Conservation (phyloP, 768 basidiomycete species). For the Panaeolus cyanescens region DNA sequence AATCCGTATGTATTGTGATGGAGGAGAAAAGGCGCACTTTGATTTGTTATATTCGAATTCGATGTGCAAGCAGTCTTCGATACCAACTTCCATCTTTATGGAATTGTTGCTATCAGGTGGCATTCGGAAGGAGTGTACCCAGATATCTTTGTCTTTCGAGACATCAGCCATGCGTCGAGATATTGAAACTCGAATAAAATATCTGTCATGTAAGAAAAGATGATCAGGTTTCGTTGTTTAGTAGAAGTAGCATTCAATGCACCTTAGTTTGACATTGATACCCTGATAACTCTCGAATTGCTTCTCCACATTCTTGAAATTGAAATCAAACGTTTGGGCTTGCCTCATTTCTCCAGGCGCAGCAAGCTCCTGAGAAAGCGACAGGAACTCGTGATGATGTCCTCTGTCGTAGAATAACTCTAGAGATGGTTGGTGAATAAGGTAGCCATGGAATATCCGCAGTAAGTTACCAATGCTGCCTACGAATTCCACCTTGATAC, state of each 20-base stretch:
- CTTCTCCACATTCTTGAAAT: constrained; percentile 99
- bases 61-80: constrained; percentile 98
- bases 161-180: constrained; percentile 93
- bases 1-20: neutral
- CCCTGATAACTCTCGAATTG: constrained; percentile 98
- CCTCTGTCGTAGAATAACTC: constrained; percentile 97
- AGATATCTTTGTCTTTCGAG: constrained; percentile 88
- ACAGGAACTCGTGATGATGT: constrained; percentile 97
- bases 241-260: constrained; percentile 22
- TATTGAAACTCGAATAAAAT: constrained; percentile 89
- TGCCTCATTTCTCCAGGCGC: constrained; percentile 97
- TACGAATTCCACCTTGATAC: constrained; percentile 97
- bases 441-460: neutral
- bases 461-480: constrained; percentile 82
- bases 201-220: constrained; percentile 48
- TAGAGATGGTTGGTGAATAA: constrained; percentile 23
- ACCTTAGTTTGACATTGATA: constrained; percentile 98
- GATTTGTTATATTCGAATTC: constrained; percentile 99
- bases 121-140: constrained; percentile 99
- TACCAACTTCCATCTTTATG: constrained; percentile 99
- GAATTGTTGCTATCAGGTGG: constrained; percentile 97
- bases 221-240: constrained; percentile 1
- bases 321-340: constrained; percentile 94
- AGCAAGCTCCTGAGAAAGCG: constrained; percentile 92
- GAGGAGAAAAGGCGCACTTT: constrained; percentile 61